These are phyloP conservation scores for Nissolia schottii DNA, from an alignment of 306 rosid genomes.

Conservation along the genomic window DNA sequence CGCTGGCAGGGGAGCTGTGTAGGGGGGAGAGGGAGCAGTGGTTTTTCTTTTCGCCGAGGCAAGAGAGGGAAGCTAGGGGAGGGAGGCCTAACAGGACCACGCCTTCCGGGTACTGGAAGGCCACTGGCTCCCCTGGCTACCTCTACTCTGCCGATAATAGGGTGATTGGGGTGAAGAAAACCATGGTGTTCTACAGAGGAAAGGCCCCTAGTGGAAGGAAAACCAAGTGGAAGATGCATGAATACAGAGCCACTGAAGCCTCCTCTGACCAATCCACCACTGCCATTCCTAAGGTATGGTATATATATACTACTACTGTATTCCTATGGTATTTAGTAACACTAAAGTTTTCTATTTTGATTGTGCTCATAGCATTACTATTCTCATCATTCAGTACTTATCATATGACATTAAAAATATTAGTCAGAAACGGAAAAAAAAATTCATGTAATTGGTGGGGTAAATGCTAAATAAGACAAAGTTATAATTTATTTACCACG, in stretches of 20 bases:
- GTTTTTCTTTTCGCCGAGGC: slow-evolving; percentile 71
- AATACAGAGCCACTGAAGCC: slow-evolving; percentile 57
- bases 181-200: slow-evolving; percentile 73
- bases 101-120: slow-evolving; percentile 70
- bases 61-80: slow-evolving; percentile 66
- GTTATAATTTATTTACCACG: too few species aligned
- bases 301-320: too few species aligned
- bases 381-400: too few species aligned
- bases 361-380: too few species aligned
- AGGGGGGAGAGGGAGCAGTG: slow-evolving; percentile 66
- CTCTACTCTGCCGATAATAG: slow-evolving; percentile 57
- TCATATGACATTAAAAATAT: too few species aligned
- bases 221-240: slow-evolving; percentile 86
- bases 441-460: too few species aligned
- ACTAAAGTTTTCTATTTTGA: too few species aligned
- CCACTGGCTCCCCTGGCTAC: slow-evolving; percentile 69
- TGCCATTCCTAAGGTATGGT: slow-evolving; percentile 40
- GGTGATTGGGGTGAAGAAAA: slow-evolving; percentile 63
- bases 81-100: slow-evolving; percentile 73
- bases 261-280: slow-evolving; percentile 13
- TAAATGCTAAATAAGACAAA: too few species aligned
- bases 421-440: too few species aligned
- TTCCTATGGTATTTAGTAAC: too few species aligned
- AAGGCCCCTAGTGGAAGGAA: slow-evolving; percentile 72
- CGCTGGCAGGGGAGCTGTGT: slow-evolving; percentile 55